These are phyloP conservation scores for Tricholoma terreum DNA, from an alignment of 768 basidiomycete genomes.

Conservation along the genomic window DNA sequence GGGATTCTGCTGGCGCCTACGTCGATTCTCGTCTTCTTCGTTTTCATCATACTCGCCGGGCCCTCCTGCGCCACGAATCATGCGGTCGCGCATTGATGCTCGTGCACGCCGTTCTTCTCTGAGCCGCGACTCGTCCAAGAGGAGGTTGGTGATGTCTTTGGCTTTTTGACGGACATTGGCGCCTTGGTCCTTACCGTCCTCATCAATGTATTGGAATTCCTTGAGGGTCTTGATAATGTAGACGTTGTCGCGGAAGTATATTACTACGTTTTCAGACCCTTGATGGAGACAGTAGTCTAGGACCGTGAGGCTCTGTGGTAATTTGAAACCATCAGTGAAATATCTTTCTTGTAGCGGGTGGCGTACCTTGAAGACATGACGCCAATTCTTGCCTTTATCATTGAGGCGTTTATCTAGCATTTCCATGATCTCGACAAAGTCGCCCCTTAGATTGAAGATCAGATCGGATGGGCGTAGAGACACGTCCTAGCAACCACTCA, in stretches of 20 bases:
- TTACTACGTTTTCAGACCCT: slow-evolving; percentile 96
- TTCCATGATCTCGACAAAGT: slow-evolving; percentile 99
- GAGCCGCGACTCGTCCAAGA: slow-evolving; percentile 82
- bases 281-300: slow-evolving; percentile 96
- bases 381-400: slow-evolving; percentile 99
- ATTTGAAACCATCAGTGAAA: neutral
- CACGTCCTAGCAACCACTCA: slow-evolving; percentile 28
- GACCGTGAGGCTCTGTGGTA: slow-evolving; percentile 74
- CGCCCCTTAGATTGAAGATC: slow-evolving; percentile 49
- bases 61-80: slow-evolving; percentile 60
- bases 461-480: slow-evolving; percentile 1
- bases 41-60: slow-evolving; percentile 35
- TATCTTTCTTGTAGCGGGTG: neutral
- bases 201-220: slow-evolving; percentile 96
- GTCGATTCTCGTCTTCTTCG: slow-evolving; percentile 45
- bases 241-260: slow-evolving; percentile 96
- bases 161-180: slow-evolving; percentile 98
- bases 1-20: slow-evolving; percentile 24
- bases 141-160: slow-evolving; percentile 94
- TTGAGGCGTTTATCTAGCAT: slow-evolving; percentile 98
- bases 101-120: slow-evolving; percentile 80
- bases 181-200: slow-evolving; percentile 94
- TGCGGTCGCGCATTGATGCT: slow-evolving; percentile 92
- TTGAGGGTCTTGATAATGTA: slow-evolving; percentile 99
- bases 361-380: slow-evolving; percentile 95